Evolutionary conservation across 1,284 basidiomycete genomes (phyloP), one percentile per base, ranked within the genome.

Genomic region (Anthracocystis walkeri): DNA sequence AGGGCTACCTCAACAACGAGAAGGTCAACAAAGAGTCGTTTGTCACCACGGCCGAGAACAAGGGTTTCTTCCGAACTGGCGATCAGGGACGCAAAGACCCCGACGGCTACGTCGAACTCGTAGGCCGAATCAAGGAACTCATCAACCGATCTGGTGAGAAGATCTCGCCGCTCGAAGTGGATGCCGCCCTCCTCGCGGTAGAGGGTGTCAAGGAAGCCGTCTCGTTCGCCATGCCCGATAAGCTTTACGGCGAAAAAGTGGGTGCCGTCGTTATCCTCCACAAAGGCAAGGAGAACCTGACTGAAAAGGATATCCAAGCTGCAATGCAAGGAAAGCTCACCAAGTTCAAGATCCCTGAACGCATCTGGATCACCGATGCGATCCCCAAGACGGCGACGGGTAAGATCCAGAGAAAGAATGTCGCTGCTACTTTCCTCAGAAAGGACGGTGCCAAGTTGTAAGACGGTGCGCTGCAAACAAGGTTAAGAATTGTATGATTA

Each of bases 141-240:
- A 83, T 85, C 77, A 85, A 84, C 76, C 76, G 84, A 67, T 90
- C 89, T 14, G 90, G 90, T 2, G 90, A 91, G 82, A 90, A 91
- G 70, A 89, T 91, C 65, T 89, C 89, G 7, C 90, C 90, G 1
- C 89, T 91, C 69, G 90, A 91, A 84, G 84, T 91, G 18, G 87
- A 89, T 71, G 82, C 85, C 0, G 88, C 88, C 0, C 78, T 91
- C 14, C 82, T 87, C 4, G 77, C 82, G 1, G 81, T 89, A n/a
- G 71, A 84, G 2, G 88, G 87, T 31, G 87, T 91, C 18, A 79
- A 80, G 18, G 90, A 90, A 50, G 89, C 89, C 4, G 85, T 86
- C 1, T 75, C 65, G 86, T 89, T 86, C 59, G 83, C 77, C 10
- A 81, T 86, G 31, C 85, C 85, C 2, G 82, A 86, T 65, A 67